phyloP scores from a whole-genome alignment of 345 rosid genomes.

The Pugionium dolabratum region DNA sequence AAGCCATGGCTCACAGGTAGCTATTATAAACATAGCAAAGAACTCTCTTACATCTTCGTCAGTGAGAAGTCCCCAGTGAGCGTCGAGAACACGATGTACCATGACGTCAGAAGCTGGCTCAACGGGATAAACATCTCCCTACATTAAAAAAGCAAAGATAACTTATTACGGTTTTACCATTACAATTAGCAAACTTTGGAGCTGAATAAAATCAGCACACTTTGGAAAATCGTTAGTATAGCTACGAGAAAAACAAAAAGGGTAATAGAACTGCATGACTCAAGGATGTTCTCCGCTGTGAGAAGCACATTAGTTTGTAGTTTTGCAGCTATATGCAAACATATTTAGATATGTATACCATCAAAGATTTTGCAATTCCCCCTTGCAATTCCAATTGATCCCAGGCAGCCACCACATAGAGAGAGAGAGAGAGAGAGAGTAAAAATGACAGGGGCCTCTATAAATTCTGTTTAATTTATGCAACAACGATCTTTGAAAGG shows the following conservation, averaged over 20 bases:
- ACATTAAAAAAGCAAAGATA: constrained; percentile 25
- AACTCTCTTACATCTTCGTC: constrained; percentile 64
- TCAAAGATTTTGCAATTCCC: constrained; percentile 20
- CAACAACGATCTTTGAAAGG: constrained; percentile 9
- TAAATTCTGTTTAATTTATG: constrained; percentile 10
- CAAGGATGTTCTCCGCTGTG: constrained; percentile 2
- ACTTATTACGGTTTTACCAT: constrained; percentile 7
- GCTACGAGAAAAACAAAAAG: constrained; percentile 7
- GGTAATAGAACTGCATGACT: constrained; percentile 18
- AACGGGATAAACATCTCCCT: constrained; percentile 89
- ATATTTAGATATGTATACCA: constrained; percentile 13
- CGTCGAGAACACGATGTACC: constrained; percentile 67
- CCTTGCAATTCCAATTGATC: constrained; percentile 12
- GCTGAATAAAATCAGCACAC: background rate
- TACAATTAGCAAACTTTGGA: background rate
- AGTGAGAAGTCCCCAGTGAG: constrained; percentile 81
- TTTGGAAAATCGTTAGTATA: background rate
- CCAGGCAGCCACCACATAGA: constrained; percentile 21
- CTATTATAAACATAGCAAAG: background rate
- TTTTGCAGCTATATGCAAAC: constrained; percentile 19
- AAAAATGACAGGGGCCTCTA: background rate
- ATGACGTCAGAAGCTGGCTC: constrained; percentile 52
- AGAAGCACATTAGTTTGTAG: constrained; percentile 8
- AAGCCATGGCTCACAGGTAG: background rate
- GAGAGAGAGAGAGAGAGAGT: too few relatives aligned